phyloP scores from a whole-genome alignment of 2,329 filamentous ascomycete genomes.

The Penicillium sclerotiorum region DNA sequence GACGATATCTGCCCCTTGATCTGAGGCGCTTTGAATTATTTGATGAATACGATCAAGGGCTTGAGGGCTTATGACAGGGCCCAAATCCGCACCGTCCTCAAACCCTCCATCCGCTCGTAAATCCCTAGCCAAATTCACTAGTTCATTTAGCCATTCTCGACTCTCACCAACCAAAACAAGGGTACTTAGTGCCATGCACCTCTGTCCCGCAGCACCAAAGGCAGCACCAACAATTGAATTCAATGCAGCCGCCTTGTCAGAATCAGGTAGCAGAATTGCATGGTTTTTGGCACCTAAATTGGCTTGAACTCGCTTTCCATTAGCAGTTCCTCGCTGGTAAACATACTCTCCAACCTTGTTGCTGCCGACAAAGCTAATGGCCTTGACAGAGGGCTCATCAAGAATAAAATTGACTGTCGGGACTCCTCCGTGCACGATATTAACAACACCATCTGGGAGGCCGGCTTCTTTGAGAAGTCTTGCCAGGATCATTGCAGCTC shows the following conservation, averaged over 20 bases:
- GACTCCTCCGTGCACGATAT: slow-evolving; percentile 66
- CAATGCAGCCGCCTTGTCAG: slow-evolving; percentile 69
- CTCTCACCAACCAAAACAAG: slow-evolving; percentile 67
- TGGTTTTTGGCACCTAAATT: slow-evolving; percentile 73
- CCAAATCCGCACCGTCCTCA: slow-evolving; percentile 63
- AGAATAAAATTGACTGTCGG: slow-evolving; percentile 70
- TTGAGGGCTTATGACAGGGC: slow-evolving; percentile 65
- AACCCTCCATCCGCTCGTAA: slow-evolving; percentile 65
- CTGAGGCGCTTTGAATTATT: slow-evolving; percentile 62
- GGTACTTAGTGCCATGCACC: slow-evolving; percentile 70
- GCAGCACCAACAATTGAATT: slow-evolving; percentile 69
- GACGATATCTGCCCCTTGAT: slow-evolving; percentile 65
- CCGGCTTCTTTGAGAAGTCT: slow-evolving; percentile 66
- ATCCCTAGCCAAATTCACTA: slow-evolving; percentile 63
- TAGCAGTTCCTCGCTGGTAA: slow-evolving; percentile 65
- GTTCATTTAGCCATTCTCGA: slow-evolving; percentile 65
- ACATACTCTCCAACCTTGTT: slow-evolving; percentile 72
- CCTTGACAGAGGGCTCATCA: slow-evolving; percentile 69
- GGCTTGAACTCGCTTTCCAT: slow-evolving; percentile 70
- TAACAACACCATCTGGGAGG: slow-evolving; percentile 67
- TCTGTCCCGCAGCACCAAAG: slow-evolving; percentile 69
- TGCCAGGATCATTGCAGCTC: slow-evolving; percentile 67
- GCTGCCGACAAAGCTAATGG: slow-evolving; percentile 68
- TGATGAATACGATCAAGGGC: slow-evolving; percentile 66
- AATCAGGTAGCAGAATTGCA: slow-evolving; percentile 66